These are phyloP conservation scores for Balamuthia mandrillaris DNA, from an alignment of 208 protist genomes.

Conservation along the genomic window DNA sequence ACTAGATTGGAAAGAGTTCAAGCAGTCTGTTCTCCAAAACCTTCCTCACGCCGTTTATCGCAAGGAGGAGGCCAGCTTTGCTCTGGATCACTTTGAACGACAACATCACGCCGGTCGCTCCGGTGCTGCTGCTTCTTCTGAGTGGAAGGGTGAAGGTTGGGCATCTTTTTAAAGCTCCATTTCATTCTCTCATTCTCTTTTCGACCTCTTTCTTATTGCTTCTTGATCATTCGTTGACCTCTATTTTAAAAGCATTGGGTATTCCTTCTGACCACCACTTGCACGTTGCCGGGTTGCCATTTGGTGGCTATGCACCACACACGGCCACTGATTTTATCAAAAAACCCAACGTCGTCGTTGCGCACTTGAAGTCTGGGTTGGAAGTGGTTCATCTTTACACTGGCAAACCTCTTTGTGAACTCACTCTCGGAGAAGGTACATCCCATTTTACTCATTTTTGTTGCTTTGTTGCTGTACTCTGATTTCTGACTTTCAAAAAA, in stretches of 20 bases:
- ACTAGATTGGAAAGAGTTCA: conserved; percentile 47
- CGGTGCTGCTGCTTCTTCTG: too few relatives aligned
- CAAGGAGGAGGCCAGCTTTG: neutral
- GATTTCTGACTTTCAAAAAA: too few relatives aligned
- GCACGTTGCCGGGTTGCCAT: neutral
- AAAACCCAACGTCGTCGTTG: conserved; percentile 54
- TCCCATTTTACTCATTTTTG: too few relatives aligned
- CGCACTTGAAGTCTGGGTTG: conserved; percentile 42
- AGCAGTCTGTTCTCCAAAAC: conserved; percentile 10
- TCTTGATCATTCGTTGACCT: too few relatives aligned
- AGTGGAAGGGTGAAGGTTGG: too few relatives aligned
- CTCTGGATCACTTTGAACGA: neutral
- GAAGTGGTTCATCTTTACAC: conserved; percentile 45
- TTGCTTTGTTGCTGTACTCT: too few relatives aligned
- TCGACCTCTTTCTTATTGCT: too few relatives aligned
- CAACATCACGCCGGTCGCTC: too few relatives aligned
- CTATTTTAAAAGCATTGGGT: too few relatives aligned
- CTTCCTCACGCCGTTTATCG: conserved; percentile 45
- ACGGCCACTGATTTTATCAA: neutral
- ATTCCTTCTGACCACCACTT: neutral
- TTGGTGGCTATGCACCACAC: conserved; percentile 1
- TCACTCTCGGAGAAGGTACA: neutral
- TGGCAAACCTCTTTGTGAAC: neutral
- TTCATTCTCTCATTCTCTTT: too few relatives aligned
- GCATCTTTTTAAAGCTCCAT: too few relatives aligned